phyloP scores from a whole-genome alignment of 306 rosid genomes.

The Cicer pinnatifidum region DNA sequence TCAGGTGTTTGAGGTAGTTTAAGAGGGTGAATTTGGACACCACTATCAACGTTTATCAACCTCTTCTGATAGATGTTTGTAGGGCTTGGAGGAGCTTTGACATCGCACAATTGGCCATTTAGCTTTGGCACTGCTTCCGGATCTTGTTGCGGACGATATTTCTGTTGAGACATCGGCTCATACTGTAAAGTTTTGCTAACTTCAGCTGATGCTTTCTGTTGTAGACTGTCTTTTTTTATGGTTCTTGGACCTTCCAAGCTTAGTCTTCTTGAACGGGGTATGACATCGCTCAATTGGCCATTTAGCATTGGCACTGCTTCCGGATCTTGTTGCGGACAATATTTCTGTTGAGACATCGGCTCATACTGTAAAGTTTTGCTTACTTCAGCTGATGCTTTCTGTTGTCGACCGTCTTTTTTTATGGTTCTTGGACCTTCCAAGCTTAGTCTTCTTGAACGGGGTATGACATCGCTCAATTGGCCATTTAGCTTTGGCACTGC shows the following conservation, averaged over 20 bases:
- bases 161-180: conserved; percentile 46
- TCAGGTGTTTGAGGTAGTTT: conserved; percentile 72
- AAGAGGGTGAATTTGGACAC: conserved; percentile 55
- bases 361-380: conserved; percentile 49
- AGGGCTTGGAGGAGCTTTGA: conserved; percentile 69
- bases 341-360: conserved; percentile 45
- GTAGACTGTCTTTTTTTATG: conserved; percentile 49
- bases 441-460: conserved; percentile 71
- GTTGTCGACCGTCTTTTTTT: conserved; percentile 57
- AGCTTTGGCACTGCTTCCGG: conserved; percentile 53
- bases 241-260: conserved; percentile 81
- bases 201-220: conserved; percentile 39
- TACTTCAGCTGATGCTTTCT: conserved; percentile 51
- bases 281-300: conserved; percentile 51
- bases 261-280: conserved; percentile 62
- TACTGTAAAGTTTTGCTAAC: conserved; percentile 46
- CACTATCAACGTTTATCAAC: conserved; percentile 47
- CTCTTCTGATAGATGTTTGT: conserved; percentile 55
- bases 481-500: conserved; percentile 52
- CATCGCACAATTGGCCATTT: conserved; percentile 49
- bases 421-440: conserved; percentile 72
- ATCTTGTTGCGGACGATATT: conserved; percentile 45
- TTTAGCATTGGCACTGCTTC: conserved; percentile 52
- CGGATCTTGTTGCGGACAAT: conserved; percentile 43
- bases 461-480: conserved; percentile 47